Base-by-base conservation (phyloP, 75 land plant genomes). In the Ceratopteris richardii region DNA sequence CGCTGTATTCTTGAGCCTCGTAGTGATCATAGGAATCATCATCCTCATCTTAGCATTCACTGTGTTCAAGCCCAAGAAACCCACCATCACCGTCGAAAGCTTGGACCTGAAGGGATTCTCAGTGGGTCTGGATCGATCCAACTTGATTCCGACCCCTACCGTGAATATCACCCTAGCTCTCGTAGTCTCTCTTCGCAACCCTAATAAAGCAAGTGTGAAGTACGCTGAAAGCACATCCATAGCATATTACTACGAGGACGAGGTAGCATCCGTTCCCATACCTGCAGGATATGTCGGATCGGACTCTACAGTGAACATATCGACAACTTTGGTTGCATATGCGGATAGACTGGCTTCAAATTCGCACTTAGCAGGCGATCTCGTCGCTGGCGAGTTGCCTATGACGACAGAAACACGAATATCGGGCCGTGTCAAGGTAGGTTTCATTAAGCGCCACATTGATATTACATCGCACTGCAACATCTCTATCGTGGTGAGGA, bases 61-160 rank as follows among this genome's bases (percentile, higher is more conserved):
- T 22, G 63, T 61, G 22, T 61, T 61, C 63, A 61, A 61, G 63
- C 63, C 63, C 6, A 61, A 61, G 63, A 28, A 44, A 7, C 55
- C 63, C 2, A 25, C 1, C 2, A 7, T 61, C 12, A 2, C 55
- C 3, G 50, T 61, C 13, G 54, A 61, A 13, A 16, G 7, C 3
- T 55, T 61, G 56, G 18, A n/a, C 23, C 25, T 54, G 3, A 2
- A 11, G 56, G 23, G 23, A 10, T 16, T 54, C 25, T 24, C 11
- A 14, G 3, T 16, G n/a, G 7, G 11, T 29, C 31, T 54, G 14
- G 26, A 13, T 4, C 5, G 56, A 5, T n/a, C n/a, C n/a, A 13
- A 10, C 3, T 16, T 54, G 14, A 19, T 23, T n/a, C 28, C 28
- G 24, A n/a, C n/a, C 16, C 56, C 56, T 19, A 24, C 56, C n/a